Evolutionary conservation across 495 filamentous ascomycete genomes (phyloP), one percentile per base, ranked within the genome.

Genomic region (Podospora pseudoanserina): DNA sequence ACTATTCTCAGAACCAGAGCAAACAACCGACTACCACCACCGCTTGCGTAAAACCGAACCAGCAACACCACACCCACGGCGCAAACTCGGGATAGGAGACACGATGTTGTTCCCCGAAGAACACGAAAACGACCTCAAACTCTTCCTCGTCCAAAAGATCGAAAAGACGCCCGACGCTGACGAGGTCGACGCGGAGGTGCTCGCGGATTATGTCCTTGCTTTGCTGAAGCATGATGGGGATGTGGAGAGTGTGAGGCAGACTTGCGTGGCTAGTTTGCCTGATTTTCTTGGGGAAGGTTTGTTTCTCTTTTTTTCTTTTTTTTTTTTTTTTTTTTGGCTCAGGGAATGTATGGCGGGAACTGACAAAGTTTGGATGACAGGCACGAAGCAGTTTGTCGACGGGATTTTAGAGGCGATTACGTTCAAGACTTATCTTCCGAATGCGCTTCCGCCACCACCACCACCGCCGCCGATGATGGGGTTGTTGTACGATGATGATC

Each of bases 101-200:
- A 75, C 63, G 63, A 97, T 97, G 93, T 81, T 92, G 70, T 90
- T 97, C 72, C 82, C 88, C 27, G 93, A 96, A 63, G 88, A 85
- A 58, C 88, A 97, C 76, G 85, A 88, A 64, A 80, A 82, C 16
- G 82, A 88, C 34, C 83, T 99, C 64, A 96, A 96, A 83, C 84
- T 81, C 65, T 99, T 93, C 93, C 90, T 97, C 68, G 90, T 96
- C 64, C 92, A 89, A 79, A 90, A 92, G 68, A 83, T 99, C 20
- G 94, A 96, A 76, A 90, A 94, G 73, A 96, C 95, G 93, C 96
- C 93, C 16, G 95, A 97, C 77, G 95, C 94, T 60, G 95, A 99
- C 11, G 39, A 49, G 39, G 55, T 58, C n/a, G 55, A 58, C 77
- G 89, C 92, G 32, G 93, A 97, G 73, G 92, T 99, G 3, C 89